Evolutionary conservation across 2,329 filamentous ascomycete species (phyloP), one percentile per base, ranked within the genome.

Genomic region (Cercospora nicotianae): DNA sequence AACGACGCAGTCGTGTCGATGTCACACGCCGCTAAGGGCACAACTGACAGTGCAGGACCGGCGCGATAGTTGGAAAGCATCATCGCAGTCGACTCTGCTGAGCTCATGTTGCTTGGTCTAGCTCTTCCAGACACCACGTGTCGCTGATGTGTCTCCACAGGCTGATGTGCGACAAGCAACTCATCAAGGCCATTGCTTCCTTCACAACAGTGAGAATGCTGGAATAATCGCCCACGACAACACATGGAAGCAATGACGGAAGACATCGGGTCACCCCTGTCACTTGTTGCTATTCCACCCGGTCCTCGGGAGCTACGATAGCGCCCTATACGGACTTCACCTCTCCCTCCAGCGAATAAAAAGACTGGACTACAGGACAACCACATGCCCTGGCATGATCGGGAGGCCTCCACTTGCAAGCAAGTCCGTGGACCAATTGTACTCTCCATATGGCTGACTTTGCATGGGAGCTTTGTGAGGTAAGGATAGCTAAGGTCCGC

Each of bases 221-320:
- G 9, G 18, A 42, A 8, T 42, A 42, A 8, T 42, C 7, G 2
- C 7, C 36, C 36, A n/a, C 36, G 53, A 57, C 23, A 31, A 28
- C 9, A 3, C 53, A 28, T 26, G 53, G 53, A 28, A 57, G 53
- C 5, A 7, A 31, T n/a, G 23, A 31, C 53, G 53, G 53, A 23
- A 57, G 53, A 57, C 28, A 28, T 31, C 53, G 53, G 53, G 28
- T 31, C 53, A 31, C 53, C 53, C 53, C 53, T 26, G 53, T 31
- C 53, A 28, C 16, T 31, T 57, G 53, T 57, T 57, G 53, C 53
- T 57, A 31, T 57, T 57, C 23, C 53, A 28, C 53, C 53, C 53
- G 53, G 28, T 23, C 23, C n/a, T 57, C 53, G 53, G 53, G 28
- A 57, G 53, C 53, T 57, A 57, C 53, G 53, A 30, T 10, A 57